These are phyloP conservation scores for Plasmodium knowlesi DNA, from an alignment of 169 alveolate species.

Conservation along the genomic window DNA sequence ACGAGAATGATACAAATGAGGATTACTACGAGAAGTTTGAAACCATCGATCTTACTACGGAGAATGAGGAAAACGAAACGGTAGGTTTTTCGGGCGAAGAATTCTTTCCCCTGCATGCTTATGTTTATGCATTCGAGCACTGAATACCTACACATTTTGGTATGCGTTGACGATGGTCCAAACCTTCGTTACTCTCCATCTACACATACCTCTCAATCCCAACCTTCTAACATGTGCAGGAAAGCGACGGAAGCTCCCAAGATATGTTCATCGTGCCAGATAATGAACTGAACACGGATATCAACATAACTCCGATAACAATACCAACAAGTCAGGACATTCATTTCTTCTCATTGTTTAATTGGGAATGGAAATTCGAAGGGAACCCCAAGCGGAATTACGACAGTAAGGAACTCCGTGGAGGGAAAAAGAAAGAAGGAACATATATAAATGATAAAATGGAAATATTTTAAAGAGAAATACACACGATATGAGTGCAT, in stretches of 20 bases:
- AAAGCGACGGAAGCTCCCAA: conserved; percentile 75
- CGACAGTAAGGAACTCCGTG: conserved; percentile 5
- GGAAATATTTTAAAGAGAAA: not conserved
- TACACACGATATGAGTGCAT: not conserved
- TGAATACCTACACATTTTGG: not conserved
- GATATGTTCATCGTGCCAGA: conserved; percentile 76
- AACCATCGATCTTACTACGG: conserved; percentile 66
- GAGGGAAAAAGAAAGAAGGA: not conserved
- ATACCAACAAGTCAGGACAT: conserved; percentile 64
- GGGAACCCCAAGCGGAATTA: conserved; percentile 56
- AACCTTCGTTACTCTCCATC: not conserved
- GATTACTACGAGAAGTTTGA: conserved; percentile 70
- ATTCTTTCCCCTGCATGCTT: not conserved
- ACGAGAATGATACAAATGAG: conserved; percentile 72
- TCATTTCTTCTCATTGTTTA: conserved; percentile 59
- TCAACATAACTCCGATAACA: conserved; percentile 47
- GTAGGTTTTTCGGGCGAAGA: not conserved
- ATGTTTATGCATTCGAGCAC: not conserved
- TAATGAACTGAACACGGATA: conserved; percentile 59
- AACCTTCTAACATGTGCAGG: conserved; percentile 31
- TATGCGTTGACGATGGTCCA: not conserved
- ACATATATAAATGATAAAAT: not conserved
- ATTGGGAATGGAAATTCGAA: conserved; percentile 74
- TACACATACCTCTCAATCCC: not conserved
- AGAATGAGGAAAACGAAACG: conserved; percentile 74